Evolutionary conservation across 768 basidiomycete species (phyloP), one percentile per base, ranked within the genome.

Genomic region (Neoboletus brunneissimus): DNA sequence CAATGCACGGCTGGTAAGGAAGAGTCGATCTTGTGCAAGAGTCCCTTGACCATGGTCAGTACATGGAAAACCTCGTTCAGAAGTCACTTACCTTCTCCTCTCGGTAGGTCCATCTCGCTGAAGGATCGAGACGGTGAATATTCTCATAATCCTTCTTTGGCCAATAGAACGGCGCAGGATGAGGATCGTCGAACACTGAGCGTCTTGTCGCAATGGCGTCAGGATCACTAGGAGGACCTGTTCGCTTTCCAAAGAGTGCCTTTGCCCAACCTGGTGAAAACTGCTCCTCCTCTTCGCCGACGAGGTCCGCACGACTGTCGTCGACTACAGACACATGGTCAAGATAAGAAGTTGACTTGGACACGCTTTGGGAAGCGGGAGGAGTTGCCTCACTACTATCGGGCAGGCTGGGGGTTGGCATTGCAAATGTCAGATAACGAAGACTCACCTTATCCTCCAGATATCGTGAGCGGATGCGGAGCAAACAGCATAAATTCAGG

Each of bases 61-160:
- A n/a, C n/a, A n/a, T n/a, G n/a, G n/a, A n/a, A n/a, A n/a, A n/a
- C n/a, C n/a, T n/a, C n/a, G n/a, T n/a, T n/a, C n/a, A n/a, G n/a
- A n/a, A n/a, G n/a, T n/a, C n/a, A n/a, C n/a, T n/a, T n/a, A 76
- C 78, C 65, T 67, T 73, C 63, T 87, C 82, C 64, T 86, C 84
- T 40, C 76, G 67, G 54, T 76, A 75, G 4, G 84, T 85, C 85
- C 86, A 88, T 18, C 85, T 75, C 42, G 79, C 80, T 35, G 71
- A 71, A 0, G 80, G 75, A 57, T 87, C 79, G 51, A 87, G 85
- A 7, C 84, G 76, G 51, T 80, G 79, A 11, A 79, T 57, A 61
- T 82, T 84, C 65, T 86, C 83, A 42, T 82, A 83, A 2, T 77
- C 70, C 0, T 72, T 55, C 53, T 76, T 80, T 1, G 83, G 83